Conservation (phyloP, 306 rosid species). For the Phaseolus lunatus region DNA sequence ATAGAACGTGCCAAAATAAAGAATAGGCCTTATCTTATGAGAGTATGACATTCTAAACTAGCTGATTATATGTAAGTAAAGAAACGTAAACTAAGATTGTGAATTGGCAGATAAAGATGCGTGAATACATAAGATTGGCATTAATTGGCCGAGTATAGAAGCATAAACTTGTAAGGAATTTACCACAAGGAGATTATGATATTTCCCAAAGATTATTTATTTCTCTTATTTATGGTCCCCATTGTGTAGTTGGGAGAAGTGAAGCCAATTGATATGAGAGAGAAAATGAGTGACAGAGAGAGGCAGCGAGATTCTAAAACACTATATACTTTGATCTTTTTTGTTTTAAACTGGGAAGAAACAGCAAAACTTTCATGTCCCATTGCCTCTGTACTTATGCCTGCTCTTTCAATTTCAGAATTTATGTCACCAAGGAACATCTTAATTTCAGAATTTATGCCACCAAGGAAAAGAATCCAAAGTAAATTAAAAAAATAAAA, state of each 20-base stretch:
- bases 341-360: neutral
- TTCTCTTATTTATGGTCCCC: constrained; percentile 53
- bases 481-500: neutral
- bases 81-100: neutral
- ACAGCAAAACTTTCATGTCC: constrained; percentile 52
- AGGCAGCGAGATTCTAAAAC: constrained; percentile 51
- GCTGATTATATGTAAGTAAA: neutral
- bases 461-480: constrained; percentile 51
- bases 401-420: constrained; percentile 50
- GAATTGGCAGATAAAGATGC: constrained; percentile 29
- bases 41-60: neutral
- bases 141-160: constrained; percentile 35
- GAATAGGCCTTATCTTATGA: constrained; percentile 7
- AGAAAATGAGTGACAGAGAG: constrained; percentile 37
- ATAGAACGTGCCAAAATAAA: constrained; percentile 33
- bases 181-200: constrained; percentile 34
- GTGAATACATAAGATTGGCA: constrained; percentile 34
- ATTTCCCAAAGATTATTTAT: constrained; percentile 44
- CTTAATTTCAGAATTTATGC: constrained; percentile 57
- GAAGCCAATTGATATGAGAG: constrained; percentile 58
- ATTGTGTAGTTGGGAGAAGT: constrained; percentile 58
- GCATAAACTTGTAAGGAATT: constrained; percentile 41
- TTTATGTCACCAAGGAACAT: constrained; percentile 53
- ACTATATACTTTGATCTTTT: constrained; percentile 42
- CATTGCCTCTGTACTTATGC: constrained; percentile 57